Evolutionary conservation across 192 early-diverging fungal genomes (phyloP), one percentile per base, ranked within the genome.

Genomic region (Coemansia reversa): DNA sequence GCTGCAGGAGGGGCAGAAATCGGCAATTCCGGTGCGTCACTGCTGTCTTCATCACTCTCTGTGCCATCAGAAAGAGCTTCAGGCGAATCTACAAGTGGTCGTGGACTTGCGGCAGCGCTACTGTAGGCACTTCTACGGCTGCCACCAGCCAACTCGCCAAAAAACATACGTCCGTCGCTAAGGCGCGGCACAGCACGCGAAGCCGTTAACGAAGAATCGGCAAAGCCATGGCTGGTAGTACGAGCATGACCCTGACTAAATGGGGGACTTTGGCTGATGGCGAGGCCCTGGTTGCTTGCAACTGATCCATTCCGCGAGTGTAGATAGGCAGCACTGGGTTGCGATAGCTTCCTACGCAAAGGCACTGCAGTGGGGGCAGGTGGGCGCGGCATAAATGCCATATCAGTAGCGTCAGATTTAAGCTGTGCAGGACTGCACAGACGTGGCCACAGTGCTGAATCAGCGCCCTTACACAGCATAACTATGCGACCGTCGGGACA

Each of bases 391-490:
- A 61, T 60, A 23, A 74, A 80, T 27, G 68, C 54, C 6, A 42
- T 19, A 22, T 74, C 71, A 18, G 42, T 30, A 8, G 67, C 51
- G 18, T 71, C 60, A 1, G 77, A 80, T 7, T 29, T 39, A 12
- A 81, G 19, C 3, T 14, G 28, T 14, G 65, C 74, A 16, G 70
- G 47, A n/a, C 30, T 27, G 3, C 63, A 11, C 28, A 90, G 75
- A 2, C 89, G 82, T 55, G 87, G 90, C 57, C 92, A 75, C 55
- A 96, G 85, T 22, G 93, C 88, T 7, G 93, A 93, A 71, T 96
- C 94, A 2, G 94, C 94, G 25, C 95, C 95, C 83, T 97, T 95
- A 74, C 89, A 91, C 69, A 92, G 86, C 51, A 97, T 70, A 11
- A 87, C 84, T 53, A 94, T 93, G 22, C 81, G 83, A 8, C 88